These are phyloP conservation scores for Salix koriyanagi DNA, from an alignment of 345 rosid species.

Conservation along the genomic window DNA sequence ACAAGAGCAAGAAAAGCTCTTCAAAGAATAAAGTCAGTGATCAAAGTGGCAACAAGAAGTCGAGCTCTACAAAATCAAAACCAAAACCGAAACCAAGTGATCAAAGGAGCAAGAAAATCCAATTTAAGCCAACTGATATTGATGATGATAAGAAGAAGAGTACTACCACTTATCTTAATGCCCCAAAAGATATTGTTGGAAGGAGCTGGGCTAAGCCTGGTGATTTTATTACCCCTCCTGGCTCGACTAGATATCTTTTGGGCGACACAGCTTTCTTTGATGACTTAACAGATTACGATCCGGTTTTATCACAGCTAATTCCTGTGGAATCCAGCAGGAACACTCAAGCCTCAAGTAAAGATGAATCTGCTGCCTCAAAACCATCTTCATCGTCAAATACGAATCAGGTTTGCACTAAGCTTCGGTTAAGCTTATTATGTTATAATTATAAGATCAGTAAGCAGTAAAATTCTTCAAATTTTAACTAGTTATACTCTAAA, in stretches of 20 bases:
- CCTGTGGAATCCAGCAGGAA: slow-evolving; percentile 25
- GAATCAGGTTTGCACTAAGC: slow-evolving; percentile 41
- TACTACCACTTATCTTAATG: background rate
- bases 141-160: slow-evolving; percentile 10
- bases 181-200: slow-evolving; percentile 16
- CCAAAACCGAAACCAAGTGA: background rate
- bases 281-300: slow-evolving; percentile 43
- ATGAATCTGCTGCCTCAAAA: slow-evolving; percentile 28
- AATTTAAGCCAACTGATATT: background rate
- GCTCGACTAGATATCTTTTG: slow-evolving; percentile 67
- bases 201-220: slow-evolving; percentile 39
- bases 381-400: slow-evolving; percentile 31
- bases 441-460: background rate
- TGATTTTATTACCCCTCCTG: slow-evolving; percentile 56
- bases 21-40: slow-evolving; percentile 14
- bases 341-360: slow-evolving; percentile 9
- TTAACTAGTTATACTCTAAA: background rate
- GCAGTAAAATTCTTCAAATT: background rate
- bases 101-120: slow-evolving; percentile 34
- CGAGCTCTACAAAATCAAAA: slow-evolving; percentile 10
- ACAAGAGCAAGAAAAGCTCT: slow-evolving; percentile 30
- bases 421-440: background rate
- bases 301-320: slow-evolving; percentile 27
- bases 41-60: slow-evolving; percentile 12
- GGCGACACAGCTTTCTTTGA: slow-evolving; percentile 37